A percentile compares a stretch with the other conserved stretches of the same genome.
These are phyloP conservation scores for Nasturtium officinale DNA, from an alignment of 345 rosid genomes.

Conservation along the genomic window DNA sequence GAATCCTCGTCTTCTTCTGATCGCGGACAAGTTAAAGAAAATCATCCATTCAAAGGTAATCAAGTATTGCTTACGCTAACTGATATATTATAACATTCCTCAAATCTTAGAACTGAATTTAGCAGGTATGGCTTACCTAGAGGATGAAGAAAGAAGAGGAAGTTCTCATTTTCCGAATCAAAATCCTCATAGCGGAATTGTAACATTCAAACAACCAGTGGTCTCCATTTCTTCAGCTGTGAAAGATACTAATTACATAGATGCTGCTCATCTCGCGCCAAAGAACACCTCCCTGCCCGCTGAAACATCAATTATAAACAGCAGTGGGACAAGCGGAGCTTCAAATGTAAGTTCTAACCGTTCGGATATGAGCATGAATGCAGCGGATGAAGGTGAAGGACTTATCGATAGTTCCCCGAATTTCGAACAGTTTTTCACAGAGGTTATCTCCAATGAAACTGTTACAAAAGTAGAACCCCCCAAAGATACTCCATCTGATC, in stretches of 20 bases:
- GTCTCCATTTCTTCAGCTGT: conserved; percentile 42
- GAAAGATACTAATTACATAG: conserved; percentile 51
- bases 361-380: conserved; percentile 69
- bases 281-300: conserved; percentile 56
- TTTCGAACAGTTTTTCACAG: conserved; percentile 75
- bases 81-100: not conserved
- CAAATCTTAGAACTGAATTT: conserved; percentile 21
- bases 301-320: conserved; percentile 53
- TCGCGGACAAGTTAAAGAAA: conserved; percentile 44
- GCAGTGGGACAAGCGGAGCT: conserved; percentile 60
- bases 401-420: conserved; percentile 50
- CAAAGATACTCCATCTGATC: conserved; percentile 56
- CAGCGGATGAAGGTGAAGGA: conserved; percentile 53
- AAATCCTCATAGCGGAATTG: conserved; percentile 44
- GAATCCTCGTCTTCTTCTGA: conserved; percentile 40
- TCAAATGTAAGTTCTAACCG: conserved; percentile 63
- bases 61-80: not conserved
- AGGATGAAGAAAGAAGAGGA: conserved; percentile 42
- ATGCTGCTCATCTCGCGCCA: conserved; percentile 41
- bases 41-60: conserved; percentile 18
- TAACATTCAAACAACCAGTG: conserved; percentile 53
- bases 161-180: conserved; percentile 47
- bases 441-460: conserved; percentile 54
- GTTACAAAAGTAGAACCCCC: conserved; percentile 49
- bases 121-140: conserved; percentile 52